Conservation (phyloP, 257 asterid genomes). For the Catharanthus roseus region DNA sequence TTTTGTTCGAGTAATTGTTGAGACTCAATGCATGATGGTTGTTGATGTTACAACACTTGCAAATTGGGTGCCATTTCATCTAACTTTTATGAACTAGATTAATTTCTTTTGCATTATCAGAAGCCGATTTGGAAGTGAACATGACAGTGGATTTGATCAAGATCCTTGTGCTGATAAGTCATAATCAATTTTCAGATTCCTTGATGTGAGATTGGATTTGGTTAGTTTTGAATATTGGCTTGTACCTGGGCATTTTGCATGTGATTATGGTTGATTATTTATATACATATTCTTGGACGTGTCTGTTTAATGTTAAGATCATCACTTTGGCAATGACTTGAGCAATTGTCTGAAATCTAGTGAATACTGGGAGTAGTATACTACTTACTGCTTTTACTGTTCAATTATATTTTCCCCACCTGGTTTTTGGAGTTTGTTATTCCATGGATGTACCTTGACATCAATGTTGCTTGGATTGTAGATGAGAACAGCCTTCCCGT, state of each 20-base stretch:
- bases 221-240: neutral
- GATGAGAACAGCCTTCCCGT: neutral
- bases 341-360: neutral
- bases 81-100: neutral
- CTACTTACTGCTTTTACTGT: neutral
- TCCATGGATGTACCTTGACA: neutral
- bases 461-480: neutral
- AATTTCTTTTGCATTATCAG: constrained; percentile 2
- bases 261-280: neutral
- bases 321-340: neutral
- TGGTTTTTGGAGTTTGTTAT: neutral
- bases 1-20: too few species aligned
- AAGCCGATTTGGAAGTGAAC: neutral
- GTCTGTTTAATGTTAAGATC: neutral
- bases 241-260: neutral
- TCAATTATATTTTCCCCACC: neutral
- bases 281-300: neutral
- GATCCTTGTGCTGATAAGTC: neutral
- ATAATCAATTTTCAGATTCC: neutral
- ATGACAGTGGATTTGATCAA: neutral
- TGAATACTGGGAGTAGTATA: neutral
- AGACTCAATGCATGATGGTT: neutral
- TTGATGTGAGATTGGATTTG: neutral
- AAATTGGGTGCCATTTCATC: neutral
- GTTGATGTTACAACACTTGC: neutral